Percentiles rank a stretch among this genome's conserved stretches.
Evolutionary conservation across 2,329 filamentous ascomycete species (phyloP).

Genomic region (Nemania sp.): DNA sequence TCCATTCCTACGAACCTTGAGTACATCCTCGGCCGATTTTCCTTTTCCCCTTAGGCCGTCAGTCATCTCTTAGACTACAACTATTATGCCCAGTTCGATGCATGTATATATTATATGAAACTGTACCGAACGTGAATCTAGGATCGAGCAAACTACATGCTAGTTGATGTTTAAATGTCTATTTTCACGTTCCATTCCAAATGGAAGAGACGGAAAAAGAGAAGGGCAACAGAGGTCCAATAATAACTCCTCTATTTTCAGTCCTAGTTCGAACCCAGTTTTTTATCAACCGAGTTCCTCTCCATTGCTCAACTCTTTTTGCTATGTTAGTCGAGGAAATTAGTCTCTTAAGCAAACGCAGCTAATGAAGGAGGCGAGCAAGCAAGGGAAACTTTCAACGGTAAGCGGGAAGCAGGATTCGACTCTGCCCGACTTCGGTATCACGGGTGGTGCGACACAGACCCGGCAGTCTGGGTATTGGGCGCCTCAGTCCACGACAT

Average conservation of each 20-base stretch:
- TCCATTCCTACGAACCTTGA: background rate
- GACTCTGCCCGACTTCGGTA: constrained; percentile 14
- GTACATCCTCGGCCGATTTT: background rate
- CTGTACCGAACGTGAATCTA: too few species aligned
- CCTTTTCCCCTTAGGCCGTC: background rate
- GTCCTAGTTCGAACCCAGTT: background rate
- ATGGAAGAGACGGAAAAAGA: too few species aligned
- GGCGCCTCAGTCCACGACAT: constrained; percentile 14
- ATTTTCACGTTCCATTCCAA: too few species aligned
- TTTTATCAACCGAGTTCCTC: background rate
- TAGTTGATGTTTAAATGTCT: too few species aligned
- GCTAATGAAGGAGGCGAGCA: background rate
- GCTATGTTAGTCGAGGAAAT: too few species aligned
- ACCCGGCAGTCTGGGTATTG: constrained; percentile 36
- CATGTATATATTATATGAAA: too few species aligned
- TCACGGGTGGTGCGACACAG: constrained; percentile 8
- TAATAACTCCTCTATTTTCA: background rate
- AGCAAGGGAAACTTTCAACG: constrained; percentile 2
- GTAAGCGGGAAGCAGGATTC: background rate
- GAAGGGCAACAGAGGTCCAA: too few species aligned
- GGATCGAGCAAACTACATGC: too few species aligned
- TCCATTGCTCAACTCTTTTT: background rate
- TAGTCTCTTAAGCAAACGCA: constrained; percentile 11
- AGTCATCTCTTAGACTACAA: background rate
- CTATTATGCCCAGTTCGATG: background rate